These are phyloP conservation scores for Cytospora leucostoma DNA, from an alignment of 2,329 filamentous ascomycete species.

Conservation along the genomic window DNA sequence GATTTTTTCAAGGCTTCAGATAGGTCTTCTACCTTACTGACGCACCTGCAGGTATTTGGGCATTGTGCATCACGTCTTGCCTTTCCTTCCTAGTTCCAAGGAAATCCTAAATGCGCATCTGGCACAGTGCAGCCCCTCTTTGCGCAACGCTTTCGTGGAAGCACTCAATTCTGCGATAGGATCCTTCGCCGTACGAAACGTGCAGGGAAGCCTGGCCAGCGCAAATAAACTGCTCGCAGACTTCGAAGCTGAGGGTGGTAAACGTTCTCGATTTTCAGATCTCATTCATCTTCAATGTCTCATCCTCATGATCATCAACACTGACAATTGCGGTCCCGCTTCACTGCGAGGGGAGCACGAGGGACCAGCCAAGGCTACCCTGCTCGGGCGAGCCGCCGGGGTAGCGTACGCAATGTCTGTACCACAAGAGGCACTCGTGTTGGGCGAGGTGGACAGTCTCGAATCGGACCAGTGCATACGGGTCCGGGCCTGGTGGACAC, in stretches of 20 bases:
- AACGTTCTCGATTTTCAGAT: constrained; percentile 44
- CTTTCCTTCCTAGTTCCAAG: constrained; percentile 62
- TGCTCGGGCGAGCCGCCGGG: constrained; percentile 66
- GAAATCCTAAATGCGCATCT: constrained; percentile 58
- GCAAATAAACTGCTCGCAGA: constrained; percentile 52
- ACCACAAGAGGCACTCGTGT: constrained; percentile 37
- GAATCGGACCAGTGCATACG: constrained; percentile 65
- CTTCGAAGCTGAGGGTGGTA: constrained; percentile 49
- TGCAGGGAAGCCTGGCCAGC: constrained; percentile 43
- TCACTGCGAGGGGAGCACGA: constrained; percentile 44
- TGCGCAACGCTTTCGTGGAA: constrained; percentile 66
- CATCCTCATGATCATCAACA: constrained; percentile 65
- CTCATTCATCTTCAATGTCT: constrained; percentile 67
- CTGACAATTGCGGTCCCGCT: constrained; percentile 55
- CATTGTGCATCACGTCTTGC: constrained; percentile 66
- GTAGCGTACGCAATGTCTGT: constrained; percentile 64
- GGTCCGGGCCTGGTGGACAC: constrained; percentile 69
- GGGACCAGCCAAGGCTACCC: constrained; percentile 52
- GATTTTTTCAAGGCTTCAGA: background rate
- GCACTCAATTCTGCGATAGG: constrained; percentile 62
- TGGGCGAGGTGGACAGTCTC: constrained; percentile 50
- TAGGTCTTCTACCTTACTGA: background rate
- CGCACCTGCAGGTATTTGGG: constrained; percentile 56
- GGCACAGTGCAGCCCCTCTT: constrained; percentile 53
- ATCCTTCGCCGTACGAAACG: constrained; percentile 46